Percentiles rank a stretch among this genome's conserved stretches.
phyloP scores from a whole-genome alignment of 1,139 yeast species.

The Nakaseomyces sp. region DNA sequence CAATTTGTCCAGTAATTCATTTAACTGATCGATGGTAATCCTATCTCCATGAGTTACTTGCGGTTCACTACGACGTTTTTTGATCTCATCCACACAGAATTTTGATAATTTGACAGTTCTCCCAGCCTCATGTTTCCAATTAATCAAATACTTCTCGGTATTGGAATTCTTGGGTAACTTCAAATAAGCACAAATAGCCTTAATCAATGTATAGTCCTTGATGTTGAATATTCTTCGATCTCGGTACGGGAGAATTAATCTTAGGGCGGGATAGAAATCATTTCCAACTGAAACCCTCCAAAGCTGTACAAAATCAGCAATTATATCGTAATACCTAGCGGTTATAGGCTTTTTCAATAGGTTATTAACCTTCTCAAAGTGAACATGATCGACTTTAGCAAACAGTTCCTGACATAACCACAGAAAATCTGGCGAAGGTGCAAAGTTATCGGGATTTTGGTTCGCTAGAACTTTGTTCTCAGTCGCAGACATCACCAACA shows the following conservation, averaged over 20 bases:
- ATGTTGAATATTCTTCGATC: conserved; percentile 47
- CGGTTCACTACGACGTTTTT: conserved; percentile 35
- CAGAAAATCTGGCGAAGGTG: conserved; percentile 33
- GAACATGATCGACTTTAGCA: conserved; percentile 22
- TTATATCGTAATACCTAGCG: conserved; percentile 18
- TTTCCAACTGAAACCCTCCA: conserved; percentile 63
- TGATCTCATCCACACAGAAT: conserved; percentile 36
- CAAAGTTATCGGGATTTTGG: conserved; percentile 16
- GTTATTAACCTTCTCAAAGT: conserved; percentile 9
- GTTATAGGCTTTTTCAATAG: conserved; percentile 17
- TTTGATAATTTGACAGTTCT: conserved; percentile 34
- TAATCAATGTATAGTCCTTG: conserved; percentile 44
- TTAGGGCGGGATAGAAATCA: conserved; percentile 60
- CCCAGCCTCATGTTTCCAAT: conserved; percentile 37
- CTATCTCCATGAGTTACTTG: conserved; percentile 24
- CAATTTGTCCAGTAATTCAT: conserved; percentile 47
- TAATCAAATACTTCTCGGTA: conserved; percentile 39
- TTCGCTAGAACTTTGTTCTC: neutral
- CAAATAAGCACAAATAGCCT: conserved; percentile 38
- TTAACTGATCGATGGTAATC: conserved; percentile 50
- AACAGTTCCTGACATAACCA: conserved; percentile 33
- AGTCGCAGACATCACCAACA: neutral
- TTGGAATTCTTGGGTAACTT: conserved; percentile 44
- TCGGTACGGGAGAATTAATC: conserved; percentile 55
- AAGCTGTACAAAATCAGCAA: conserved; percentile 40